Conservation (phyloP, 1,284 basidiomycete genomes). For the Schizopora paradoxa region DNA sequence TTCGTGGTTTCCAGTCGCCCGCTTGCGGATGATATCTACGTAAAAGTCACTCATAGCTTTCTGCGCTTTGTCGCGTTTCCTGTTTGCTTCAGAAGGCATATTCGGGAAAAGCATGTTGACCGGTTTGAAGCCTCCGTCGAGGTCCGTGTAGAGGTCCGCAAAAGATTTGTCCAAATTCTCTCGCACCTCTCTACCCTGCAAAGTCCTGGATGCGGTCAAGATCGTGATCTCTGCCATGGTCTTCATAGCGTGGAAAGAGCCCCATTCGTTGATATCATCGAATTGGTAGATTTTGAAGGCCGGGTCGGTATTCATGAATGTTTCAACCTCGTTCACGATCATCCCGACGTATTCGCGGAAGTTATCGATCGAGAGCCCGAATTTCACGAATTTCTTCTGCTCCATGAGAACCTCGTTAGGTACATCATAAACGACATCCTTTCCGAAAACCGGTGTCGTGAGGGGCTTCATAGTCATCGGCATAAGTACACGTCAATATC, state of each 20-base stretch:
- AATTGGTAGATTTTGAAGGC: slow-evolving; percentile 57
- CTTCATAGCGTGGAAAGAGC: slow-evolving; percentile 67
- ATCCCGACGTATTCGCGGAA: slow-evolving; percentile 88
- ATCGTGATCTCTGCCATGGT: slow-evolving; percentile 92
- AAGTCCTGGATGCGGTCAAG: slow-evolving; percentile 86
- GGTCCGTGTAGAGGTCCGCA: slow-evolving; percentile 82
- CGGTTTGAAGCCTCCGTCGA: slow-evolving; percentile 91
- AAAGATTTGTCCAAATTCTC: slow-evolving; percentile 77
- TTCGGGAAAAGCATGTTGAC: slow-evolving; percentile 95
- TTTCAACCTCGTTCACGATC: slow-evolving; percentile 80
- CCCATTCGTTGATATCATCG: slow-evolving; percentile 66
- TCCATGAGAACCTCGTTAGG: slow-evolving; percentile 98
- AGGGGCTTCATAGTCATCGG: slow-evolving; percentile 51
- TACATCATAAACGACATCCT: slow-evolving; percentile 96
- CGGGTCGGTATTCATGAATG: slow-evolving; percentile 61
- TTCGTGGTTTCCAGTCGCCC: slow-evolving; percentile 49
- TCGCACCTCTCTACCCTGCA: slow-evolving; percentile 92
- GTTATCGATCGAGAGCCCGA: slow-evolving; percentile 90
- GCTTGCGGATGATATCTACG: slow-evolving; percentile 78
- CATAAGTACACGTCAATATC: not conserved
- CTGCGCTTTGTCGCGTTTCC: slow-evolving; percentile 84
- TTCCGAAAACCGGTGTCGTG: slow-evolving; percentile 92
- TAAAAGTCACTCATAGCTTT: slow-evolving; percentile 95
- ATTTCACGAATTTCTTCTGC: slow-evolving; percentile 97
- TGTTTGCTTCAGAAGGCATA: slow-evolving; percentile 87